phyloP scores from a whole-genome alignment of 2,329 filamentous ascomycete genomes.

The Fusarium nelsonii region DNA sequence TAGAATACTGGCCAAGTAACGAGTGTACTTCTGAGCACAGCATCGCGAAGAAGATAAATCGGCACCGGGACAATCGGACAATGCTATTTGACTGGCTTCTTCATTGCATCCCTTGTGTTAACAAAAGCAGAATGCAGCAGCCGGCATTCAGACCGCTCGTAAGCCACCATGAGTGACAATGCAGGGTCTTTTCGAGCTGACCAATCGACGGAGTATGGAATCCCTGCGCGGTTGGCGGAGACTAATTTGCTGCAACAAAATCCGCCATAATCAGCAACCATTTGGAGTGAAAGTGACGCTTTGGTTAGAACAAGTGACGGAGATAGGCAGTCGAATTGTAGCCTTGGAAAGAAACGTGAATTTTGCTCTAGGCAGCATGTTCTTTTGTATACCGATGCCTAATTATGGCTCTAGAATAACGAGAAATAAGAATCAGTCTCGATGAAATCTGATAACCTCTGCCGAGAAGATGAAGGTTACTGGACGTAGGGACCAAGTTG shows the following conservation, averaged over 20 bases:
- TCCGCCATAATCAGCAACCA: conserved; percentile 18
- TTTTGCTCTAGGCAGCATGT: neutral
- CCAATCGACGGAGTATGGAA: conserved; percentile 20
- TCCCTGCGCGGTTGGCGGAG: conserved; percentile 4
- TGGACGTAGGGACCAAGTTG: neutral
- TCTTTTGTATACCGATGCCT: neutral
- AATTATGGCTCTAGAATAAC: neutral
- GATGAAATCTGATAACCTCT: neutral
- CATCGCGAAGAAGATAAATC: conserved; percentile 1
- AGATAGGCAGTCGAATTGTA: conserved; percentile 16
- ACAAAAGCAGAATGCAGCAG: conserved; percentile 26
- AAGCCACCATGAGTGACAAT: conserved; percentile 34
- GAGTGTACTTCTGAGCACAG: conserved; percentile 18
- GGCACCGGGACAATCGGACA: neutral
- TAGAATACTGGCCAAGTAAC: neutral
- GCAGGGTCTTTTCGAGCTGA: conserved; percentile 31
- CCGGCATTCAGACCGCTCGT: conserved; percentile 37
- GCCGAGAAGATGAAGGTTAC: neutral
- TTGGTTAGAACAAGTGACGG: neutral
- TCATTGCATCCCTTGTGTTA: conserved; percentile 11
- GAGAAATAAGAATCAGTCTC: neutral
- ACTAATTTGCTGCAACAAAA: neutral
- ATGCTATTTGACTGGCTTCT: conserved; percentile 1
- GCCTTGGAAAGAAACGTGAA: neutral
- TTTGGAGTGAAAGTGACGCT: conserved; percentile 4